Evolutionary conservation across 805 yeast species (phyloP).

Genomic region (Dipodascopsis tothii): DNA sequence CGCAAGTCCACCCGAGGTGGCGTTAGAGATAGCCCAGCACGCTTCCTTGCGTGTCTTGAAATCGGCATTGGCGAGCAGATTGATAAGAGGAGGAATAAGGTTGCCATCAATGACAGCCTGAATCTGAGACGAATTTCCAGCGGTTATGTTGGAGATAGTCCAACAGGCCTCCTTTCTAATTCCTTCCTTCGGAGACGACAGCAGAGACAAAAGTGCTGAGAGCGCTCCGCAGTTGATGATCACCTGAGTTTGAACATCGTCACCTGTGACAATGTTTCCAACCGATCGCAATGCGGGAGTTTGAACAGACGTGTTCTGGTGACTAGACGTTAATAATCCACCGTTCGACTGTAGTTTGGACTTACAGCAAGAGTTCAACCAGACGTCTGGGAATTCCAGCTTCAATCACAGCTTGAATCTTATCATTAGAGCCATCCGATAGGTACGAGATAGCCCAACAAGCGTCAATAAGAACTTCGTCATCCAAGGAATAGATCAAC

Average conservation of each 20-base stretch:
- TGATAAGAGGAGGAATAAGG: slow-evolving; percentile 82
- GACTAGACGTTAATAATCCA: slow-evolving; percentile 35
- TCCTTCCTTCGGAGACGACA: slow-evolving; percentile 80
- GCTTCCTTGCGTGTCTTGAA: slow-evolving; percentile 97
- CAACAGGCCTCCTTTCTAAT: slow-evolving; percentile 97
- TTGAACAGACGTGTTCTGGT: slow-evolving; percentile 78
- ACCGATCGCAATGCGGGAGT: slow-evolving; percentile 96
- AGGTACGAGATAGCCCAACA: slow-evolving; percentile 97
- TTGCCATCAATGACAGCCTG: slow-evolving; percentile 95
- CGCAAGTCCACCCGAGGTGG: slow-evolving; percentile 88
- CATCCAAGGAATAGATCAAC: slow-evolving; percentile 81
- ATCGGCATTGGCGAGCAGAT: slow-evolving; percentile 71
- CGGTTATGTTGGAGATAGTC: slow-evolving; percentile 97
- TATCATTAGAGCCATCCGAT: slow-evolving; percentile 85
- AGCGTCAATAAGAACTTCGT: slow-evolving; percentile 91
- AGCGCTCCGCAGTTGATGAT: slow-evolving; percentile 89
- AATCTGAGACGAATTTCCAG: slow-evolving; percentile 91
- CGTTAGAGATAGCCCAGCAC: slow-evolving; percentile 98
- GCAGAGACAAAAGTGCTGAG: slow-evolving; percentile 70
- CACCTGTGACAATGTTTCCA: slow-evolving; percentile 97
- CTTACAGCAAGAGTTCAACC: slow-evolving; percentile 62
- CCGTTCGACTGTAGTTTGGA: neutral
- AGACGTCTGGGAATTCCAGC: slow-evolving; percentile 90
- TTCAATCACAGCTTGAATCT: slow-evolving; percentile 94
- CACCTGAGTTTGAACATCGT: slow-evolving; percentile 89